These are phyloP conservation scores for Eucalyptus coolabah DNA, from an alignment of 345 rosid species.

Conservation along the genomic window DNA sequence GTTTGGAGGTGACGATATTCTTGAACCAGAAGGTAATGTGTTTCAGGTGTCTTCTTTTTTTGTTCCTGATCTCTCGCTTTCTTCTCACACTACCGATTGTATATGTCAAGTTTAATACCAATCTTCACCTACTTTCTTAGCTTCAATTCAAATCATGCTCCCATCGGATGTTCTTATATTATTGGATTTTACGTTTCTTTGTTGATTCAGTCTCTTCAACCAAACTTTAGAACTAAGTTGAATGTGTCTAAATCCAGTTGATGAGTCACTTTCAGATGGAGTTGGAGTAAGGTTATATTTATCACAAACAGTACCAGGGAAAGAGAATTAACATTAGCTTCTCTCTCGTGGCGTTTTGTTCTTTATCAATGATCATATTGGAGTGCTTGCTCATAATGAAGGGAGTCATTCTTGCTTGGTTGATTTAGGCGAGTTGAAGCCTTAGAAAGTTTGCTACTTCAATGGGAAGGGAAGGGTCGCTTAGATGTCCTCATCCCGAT, in stretches of 20 bases:
- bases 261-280: slow-evolving; percentile 12
- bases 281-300: not conserved
- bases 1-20: not conserved
- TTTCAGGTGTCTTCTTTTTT: not conserved
- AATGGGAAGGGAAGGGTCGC: slow-evolving; percentile 52
- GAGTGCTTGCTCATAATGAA: not conserved
- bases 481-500: slow-evolving; percentile 23
- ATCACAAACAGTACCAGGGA: not conserved
- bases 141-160: slow-evolving; percentile 36
- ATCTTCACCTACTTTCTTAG: slow-evolving; percentile 31
- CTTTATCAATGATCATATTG: not conserved
- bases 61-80: slow-evolving; percentile 29
- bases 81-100: slow-evolving; percentile 27
- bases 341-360: not conserved
- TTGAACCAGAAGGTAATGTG: not conserved
- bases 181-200: not conserved
- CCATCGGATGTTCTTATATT: slow-evolving; percentile 1
- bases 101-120: not conserved
- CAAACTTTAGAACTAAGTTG: slow-evolving; percentile 7
- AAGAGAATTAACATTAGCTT: not conserved
- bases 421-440: not conserved
- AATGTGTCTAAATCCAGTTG: slow-evolving; percentile 8
- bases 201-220: slow-evolving; percentile 1
- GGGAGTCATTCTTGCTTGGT: not conserved
- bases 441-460: not conserved